These are phyloP conservation scores for Hyaloperonospora brassicae DNA, from an alignment of 352 stramenopile genomes.

Conservation along the genomic window DNA sequence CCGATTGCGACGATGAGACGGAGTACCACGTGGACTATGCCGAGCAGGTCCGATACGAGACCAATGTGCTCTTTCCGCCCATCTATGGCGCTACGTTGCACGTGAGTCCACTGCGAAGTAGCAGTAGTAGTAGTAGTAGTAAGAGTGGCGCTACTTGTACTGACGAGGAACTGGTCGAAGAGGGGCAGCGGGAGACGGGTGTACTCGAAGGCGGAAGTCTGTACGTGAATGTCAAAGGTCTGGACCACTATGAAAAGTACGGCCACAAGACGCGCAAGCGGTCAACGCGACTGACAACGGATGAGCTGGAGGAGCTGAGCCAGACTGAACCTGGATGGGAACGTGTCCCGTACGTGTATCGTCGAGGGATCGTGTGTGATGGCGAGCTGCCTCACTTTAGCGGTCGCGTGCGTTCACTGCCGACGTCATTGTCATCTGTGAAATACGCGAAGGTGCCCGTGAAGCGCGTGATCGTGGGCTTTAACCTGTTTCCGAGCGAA, in stretches of 20 bases:
- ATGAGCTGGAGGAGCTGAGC: constrained; percentile 33
- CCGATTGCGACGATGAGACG: constrained; percentile 49
- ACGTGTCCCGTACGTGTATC: constrained; percentile 41
- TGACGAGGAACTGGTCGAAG: not conserved
- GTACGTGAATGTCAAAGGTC: constrained; percentile 40
- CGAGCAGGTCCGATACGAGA: constrained; percentile 63
- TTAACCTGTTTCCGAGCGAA: constrained; percentile 64
- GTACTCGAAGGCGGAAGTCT: constrained; percentile 50
- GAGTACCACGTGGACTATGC: constrained; percentile 72
- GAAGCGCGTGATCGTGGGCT: constrained; percentile 66
- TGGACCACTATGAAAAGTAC: constrained; percentile 51
- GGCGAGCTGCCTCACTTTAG: constrained; percentile 68
- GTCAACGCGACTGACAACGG: constrained; percentile 32
- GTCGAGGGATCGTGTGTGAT: constrained; percentile 57
- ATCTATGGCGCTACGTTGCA: constrained; percentile 73
- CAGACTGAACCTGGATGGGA: constrained; percentile 34
- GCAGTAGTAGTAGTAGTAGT: not conserved
- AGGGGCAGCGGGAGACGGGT: constrained; percentile 8
- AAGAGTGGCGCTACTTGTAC: too few species aligned
- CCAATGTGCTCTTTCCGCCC: constrained; percentile 58
- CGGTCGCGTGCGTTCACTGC: constrained; percentile 40
- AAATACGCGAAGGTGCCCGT: constrained; percentile 9
- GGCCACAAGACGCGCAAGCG: constrained; percentile 57
- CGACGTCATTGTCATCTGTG: constrained; percentile 4
- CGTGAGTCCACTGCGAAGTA: constrained; percentile 41